A percentile compares a stretch with the other conserved stretches of the same genome.
Evolutionary conservation across 768 basidiomycete genomes (phyloP).

Genomic region (Trametes cubensis): DNA sequence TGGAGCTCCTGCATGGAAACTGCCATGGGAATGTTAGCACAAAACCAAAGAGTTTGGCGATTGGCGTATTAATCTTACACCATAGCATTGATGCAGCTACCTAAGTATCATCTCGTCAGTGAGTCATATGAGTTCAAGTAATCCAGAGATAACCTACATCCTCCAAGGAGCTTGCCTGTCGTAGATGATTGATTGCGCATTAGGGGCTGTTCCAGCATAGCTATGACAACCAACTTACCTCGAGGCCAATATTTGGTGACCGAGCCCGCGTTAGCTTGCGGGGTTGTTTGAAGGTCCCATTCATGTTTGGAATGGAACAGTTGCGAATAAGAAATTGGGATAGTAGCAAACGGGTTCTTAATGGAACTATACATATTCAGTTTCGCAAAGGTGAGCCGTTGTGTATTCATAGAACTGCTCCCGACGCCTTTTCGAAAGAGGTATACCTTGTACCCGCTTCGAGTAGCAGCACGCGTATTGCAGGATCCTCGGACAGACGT

Average conservation of each 20-base stretch:
- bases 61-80: slow-evolving; percentile 35
- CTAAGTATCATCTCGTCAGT: slow-evolving; percentile 32
- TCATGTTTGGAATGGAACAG: slow-evolving; percentile 53
- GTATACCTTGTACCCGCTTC: slow-evolving; percentile 64
- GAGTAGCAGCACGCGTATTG: slow-evolving; percentile 54
- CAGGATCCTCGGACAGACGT: slow-evolving; percentile 58
- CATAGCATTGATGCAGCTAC: slow-evolving; percentile 66
- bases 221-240: slow-evolving; percentile 42
- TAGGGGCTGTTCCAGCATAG: not conserved
- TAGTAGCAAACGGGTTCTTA: slow-evolving; percentile 21
- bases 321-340: slow-evolving; percentile 23
- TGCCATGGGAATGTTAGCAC: slow-evolving; percentile 9
- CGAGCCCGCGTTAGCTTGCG: slow-evolving; percentile 52
- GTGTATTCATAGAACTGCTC: no score
- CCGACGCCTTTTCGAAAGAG: not conserved
- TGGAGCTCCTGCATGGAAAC: slow-evolving; percentile 62
- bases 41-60: not conserved
- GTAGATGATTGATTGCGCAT: not conserved
- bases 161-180: slow-evolving; percentile 68
- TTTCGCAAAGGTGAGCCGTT: no score
- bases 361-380: slow-evolving; percentile 9
- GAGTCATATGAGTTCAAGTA: not conserved
- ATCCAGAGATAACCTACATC: slow-evolving; percentile 50
- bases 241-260: slow-evolving; percentile 63
- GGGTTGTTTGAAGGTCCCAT: slow-evolving; percentile 58